These are phyloP conservation scores for Ascochyta viciae-villosae DNA, from an alignment of 2,329 filamentous ascomycete genomes.

Conservation along the genomic window DNA sequence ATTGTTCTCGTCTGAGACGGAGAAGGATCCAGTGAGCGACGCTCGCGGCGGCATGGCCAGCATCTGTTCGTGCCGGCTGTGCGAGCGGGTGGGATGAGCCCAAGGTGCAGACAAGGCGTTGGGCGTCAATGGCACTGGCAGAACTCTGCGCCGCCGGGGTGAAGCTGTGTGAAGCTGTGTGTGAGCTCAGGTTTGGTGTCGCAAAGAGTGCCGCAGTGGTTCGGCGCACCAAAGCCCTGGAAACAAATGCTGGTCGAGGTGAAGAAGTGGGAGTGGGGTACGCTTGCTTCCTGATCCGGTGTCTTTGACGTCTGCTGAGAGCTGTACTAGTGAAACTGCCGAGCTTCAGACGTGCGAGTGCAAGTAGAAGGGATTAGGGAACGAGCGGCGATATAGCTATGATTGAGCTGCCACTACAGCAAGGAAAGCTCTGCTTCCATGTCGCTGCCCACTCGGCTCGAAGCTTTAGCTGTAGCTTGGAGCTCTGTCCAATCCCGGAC, in stretches of 20 bases:
- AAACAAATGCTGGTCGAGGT: slow-evolving; percentile 18
- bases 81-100: slow-evolving; percentile 10
- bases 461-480: slow-evolving; percentile 17
- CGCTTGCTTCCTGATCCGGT: slow-evolving; percentile 15
- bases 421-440: slow-evolving; percentile 19
- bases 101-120: slow-evolving; percentile 1
- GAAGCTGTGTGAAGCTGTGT: slow-evolving; percentile 13
- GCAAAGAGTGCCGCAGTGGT: slow-evolving; percentile 13
- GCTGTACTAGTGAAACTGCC: slow-evolving; percentile 20
- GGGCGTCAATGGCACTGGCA: slow-evolving; percentile 21
- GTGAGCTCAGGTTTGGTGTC: slow-evolving; percentile 10
- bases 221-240: slow-evolving; percentile 16
- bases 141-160: slow-evolving; percentile 11
- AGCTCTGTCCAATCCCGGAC: slow-evolving; percentile 17
- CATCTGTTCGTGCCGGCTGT: slow-evolving; percentile 44
- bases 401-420: slow-evolving; percentile 19
- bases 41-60: slow-evolving; percentile 85
- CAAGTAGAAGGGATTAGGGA: slow-evolving; percentile 14
- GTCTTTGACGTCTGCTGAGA: slow-evolving; percentile 19
- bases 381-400: not conserved
- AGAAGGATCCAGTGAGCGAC: slow-evolving; percentile 87
- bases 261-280: slow-evolving; percentile 17
- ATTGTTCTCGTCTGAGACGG: slow-evolving; percentile 88
- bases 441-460: slow-evolving; percentile 17
- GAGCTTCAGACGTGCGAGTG: slow-evolving; percentile 17